Percentiles rank a stretch among this genome's conserved stretches.
phyloP scores from a whole-genome alignment of 192 early-diverging fungal genomes.

The Cetraspora pellucida region DNA sequence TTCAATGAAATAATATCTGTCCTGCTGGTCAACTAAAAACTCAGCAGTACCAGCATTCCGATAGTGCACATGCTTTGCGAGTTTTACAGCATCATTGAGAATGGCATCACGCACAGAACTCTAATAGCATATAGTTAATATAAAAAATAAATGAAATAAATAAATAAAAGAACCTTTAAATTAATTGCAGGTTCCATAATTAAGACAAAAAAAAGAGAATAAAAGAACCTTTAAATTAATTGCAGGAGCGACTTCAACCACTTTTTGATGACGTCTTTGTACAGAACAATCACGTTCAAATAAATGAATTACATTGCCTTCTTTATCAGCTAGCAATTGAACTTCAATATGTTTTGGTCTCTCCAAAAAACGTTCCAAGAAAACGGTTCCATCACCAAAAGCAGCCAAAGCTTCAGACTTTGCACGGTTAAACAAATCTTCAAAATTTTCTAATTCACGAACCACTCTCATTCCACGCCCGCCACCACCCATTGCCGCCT shows the following conservation, averaged over 20 bases:
- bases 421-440: constrained; percentile 79
- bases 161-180: constrained; percentile 43
- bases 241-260: constrained; percentile 90
- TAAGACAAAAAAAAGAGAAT: background rate
- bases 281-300: constrained; percentile 98
- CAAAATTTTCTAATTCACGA: constrained; percentile 69
- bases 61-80: constrained; percentile 87
- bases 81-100: constrained; percentile 86
- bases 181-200: constrained; percentile 79
- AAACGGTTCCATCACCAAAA: constrained; percentile 96
- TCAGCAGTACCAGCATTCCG: constrained; percentile 97
- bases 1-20: constrained; percentile 96
- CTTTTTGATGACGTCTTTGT: constrained; percentile 97
- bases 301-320: constrained; percentile 87
- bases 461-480: constrained; percentile 97
- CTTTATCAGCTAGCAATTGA: constrained; percentile 85
- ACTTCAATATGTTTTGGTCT: constrained; percentile 96
- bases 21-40: constrained; percentile 88
- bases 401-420: constrained; percentile 86
- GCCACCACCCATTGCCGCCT: constrained; percentile 96
- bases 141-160: background rate
- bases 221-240: constrained; percentile 59
- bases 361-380: constrained; percentile 92
- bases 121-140: background rate
- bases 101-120: constrained; percentile 72